Percentiles rank a stretch among this genome's conserved stretches.
phyloP scores from a whole-genome alignment of 2,329 filamentous ascomycete species.

The Escovopsis sp. region DNA sequence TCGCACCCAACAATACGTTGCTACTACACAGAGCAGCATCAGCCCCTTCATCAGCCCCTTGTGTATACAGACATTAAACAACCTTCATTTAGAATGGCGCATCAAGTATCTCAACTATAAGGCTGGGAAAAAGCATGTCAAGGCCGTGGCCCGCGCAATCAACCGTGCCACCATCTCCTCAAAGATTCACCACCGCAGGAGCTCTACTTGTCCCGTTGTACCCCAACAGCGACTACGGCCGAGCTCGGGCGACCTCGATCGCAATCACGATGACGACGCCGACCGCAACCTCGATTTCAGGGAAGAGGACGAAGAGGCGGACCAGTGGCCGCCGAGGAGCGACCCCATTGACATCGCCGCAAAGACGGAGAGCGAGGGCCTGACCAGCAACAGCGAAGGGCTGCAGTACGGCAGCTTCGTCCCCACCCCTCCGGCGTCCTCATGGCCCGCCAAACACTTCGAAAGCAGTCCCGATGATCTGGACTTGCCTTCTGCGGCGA shows the following conservation, averaged over 20 bases:
- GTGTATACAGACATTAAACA: neutral
- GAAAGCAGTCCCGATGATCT: conserved; percentile 22
- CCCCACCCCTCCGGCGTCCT: conserved; percentile 22
- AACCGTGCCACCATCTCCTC: conserved; percentile 42
- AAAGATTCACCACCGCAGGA: conserved; percentile 19
- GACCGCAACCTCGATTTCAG: neutral
- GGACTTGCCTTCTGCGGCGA: conserved; percentile 39
- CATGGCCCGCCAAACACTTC: conserved; percentile 10
- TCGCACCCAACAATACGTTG: neutral
- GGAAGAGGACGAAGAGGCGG: neutral
- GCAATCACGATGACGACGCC: conserved; percentile 1
- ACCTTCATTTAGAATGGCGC: conserved; percentile 54
- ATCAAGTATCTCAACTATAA: conserved; percentile 94
- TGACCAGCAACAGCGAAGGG: conserved; percentile 24
- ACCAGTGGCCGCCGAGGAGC: neutral
- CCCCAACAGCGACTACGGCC: neutral
- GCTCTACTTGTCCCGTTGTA: conserved; percentile 14
- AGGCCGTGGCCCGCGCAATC: conserved; percentile 62
- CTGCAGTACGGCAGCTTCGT: conserved; percentile 40
- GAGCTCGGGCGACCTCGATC: neutral
- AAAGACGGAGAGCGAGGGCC: conserved; percentile 24
- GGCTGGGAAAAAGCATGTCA: conserved; percentile 86
- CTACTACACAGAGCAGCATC: neutral
- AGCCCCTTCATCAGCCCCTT: neutral
- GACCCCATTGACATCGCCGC: neutral